phyloP scores from a whole-genome alignment of 495 filamentous ascomycete species.

The Hypoxylon fragiforme region DNA sequence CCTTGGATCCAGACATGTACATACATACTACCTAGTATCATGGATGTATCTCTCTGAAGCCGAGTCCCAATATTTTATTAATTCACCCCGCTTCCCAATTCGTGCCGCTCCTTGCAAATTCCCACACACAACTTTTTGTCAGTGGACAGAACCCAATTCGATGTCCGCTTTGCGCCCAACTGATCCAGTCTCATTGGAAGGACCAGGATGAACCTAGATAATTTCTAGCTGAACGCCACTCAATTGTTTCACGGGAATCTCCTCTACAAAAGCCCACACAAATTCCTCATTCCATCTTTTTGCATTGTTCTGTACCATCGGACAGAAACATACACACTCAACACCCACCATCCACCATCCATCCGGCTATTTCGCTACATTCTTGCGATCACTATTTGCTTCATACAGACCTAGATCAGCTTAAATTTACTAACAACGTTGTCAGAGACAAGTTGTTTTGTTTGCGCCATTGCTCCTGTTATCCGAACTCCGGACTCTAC shows the following conservation, averaged over 20 bases:
- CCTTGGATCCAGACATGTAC: no score
- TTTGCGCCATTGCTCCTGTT: conserved; percentile 1
- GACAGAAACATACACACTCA: conserved; percentile 8
- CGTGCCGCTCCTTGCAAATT: no score
- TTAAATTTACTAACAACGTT: conserved; percentile 15
- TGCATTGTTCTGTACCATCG: conserved; percentile 13
- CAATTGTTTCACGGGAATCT: conserved; percentile 10
- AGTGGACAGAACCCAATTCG: conserved; percentile 30
- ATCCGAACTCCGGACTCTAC: not conserved
- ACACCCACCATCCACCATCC: conserved; percentile 1
- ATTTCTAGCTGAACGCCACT: conserved; percentile 10
- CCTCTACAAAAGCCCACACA: conserved; percentile 20
- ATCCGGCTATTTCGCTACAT: not conserved
- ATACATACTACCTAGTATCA: no score
- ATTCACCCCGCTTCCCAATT: conserved; percentile 29
- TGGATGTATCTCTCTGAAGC: not conserved
- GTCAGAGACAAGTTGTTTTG: conserved; percentile 10
- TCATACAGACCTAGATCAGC: not conserved
- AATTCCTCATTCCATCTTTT: conserved; percentile 16
- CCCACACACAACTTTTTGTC: conserved; percentile 2
- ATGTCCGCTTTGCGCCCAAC: conserved; percentile 33
- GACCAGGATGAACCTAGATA: conserved; percentile 19
- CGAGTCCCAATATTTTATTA: not conserved
- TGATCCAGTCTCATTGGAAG: conserved; percentile 33
- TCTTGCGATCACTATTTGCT: not conserved